These are phyloP conservation scores for Backusella psychrophila DNA, from an alignment of 192 early-diverging fungal genomes.

Conservation along the genomic window DNA sequence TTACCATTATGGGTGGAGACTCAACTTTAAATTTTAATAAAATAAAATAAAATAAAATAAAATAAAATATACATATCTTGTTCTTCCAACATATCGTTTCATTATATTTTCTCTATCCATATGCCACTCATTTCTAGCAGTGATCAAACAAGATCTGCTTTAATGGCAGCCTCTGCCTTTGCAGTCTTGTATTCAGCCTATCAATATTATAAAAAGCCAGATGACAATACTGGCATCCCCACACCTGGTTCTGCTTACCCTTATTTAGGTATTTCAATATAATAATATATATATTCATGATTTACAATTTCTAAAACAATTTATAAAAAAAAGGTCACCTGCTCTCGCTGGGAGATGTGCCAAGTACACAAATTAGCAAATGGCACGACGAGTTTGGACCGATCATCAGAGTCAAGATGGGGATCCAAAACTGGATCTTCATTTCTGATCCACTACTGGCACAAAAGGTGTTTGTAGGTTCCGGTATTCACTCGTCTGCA, in stretches of 20 bases:
- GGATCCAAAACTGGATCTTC: conserved; percentile 14
- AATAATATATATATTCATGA: background rate
- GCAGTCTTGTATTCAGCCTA: background rate
- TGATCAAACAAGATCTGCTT: background rate
- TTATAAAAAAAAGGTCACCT: background rate
- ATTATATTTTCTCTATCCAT: background rate
- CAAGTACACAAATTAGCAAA: background rate
- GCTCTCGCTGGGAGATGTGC: background rate
- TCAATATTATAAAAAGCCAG: background rate
- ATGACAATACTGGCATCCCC: background rate
- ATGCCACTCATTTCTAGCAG: background rate
- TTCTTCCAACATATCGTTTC: background rate
- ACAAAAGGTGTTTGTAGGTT: conserved; percentile 10
- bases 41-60: too few species aligned
- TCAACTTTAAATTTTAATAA: too few species aligned
- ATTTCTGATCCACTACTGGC: background rate
- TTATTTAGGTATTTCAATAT: background rate
- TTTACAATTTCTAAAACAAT: background rate
- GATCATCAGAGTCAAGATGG: conserved; percentile 13
- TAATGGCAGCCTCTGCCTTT: background rate
- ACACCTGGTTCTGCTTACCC: background rate
- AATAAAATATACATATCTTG: background rate
- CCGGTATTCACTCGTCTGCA: background rate
- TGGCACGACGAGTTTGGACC: conserved; percentile 12
- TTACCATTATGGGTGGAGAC: too few species aligned